Base-by-base conservation (phyloP, 176 grass and related monocot genomes). In the Dactylis glomerata region DNA sequence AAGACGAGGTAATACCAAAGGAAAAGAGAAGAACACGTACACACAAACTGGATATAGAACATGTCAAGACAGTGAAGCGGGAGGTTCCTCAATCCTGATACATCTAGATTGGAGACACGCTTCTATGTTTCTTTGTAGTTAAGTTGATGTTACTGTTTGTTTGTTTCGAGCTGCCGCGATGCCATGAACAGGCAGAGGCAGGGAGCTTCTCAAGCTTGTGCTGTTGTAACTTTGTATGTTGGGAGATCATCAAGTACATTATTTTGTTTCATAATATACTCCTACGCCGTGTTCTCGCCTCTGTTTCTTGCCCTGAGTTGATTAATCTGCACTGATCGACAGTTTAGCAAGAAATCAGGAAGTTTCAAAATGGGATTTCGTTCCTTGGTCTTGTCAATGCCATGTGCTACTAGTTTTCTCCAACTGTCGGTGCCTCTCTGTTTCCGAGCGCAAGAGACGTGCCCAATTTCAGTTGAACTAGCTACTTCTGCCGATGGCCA, bases 241-340 rank as follows among this genome's bases (percentile, higher is more conserved):
- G 83, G 74, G 83, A 75, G 56, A 22, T 46, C 32, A 23, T 88
- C 28, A 65, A 82, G 83, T 90, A 83, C 72, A 86, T 87, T 87
- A 80, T 79, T 84, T 87, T 79, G 75, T 83, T 90, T 67, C 62
- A 66, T 23, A 56, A 54, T 46, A n/a, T n/a, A n/a, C n/a, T n/a
- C n/a, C n/a, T n/a, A 28, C 15, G 28, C 14, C 26, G 1, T 72
- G 17, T 45, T 47, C 12, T 47, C 52, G 0, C 5, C 31, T 34
- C 45, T 44, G 5, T 55, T 62, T 42, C 10, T 41, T 79, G 3
- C 3, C 6, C 4, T 30, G 50, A 34, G 10, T 41, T 30, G 40
- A 26, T 42, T 2, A 40, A 31, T 10, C n/a, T n/a, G 20, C 10
- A 40, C 27, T 32, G 22, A 62, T n/a, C 1, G 22, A 11, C 0